Conservation (phyloP, 331 rosid genomes). For the Telfairia occidentalis region DNA sequence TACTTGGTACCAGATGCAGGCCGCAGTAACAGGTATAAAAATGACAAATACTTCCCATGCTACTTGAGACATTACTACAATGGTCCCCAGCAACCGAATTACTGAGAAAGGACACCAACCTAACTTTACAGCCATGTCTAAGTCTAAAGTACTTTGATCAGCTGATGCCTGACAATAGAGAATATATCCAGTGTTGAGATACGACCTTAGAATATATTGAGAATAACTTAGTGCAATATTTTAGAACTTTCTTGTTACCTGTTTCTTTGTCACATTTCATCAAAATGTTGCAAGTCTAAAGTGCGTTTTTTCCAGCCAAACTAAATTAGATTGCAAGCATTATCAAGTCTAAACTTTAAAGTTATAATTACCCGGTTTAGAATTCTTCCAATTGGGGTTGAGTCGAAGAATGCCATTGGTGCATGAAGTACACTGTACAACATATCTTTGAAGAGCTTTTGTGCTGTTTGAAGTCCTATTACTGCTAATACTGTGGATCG, state of each 20-base stretch:
- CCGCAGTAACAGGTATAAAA: conserved; percentile 68
- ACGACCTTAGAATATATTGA: background rate
- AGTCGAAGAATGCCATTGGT: conserved; percentile 88
- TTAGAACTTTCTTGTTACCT: background rate
- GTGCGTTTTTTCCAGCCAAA: background rate
- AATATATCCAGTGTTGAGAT: background rate
- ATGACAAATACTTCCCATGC: conserved; percentile 93
- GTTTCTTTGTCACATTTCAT: background rate
- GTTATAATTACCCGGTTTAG: conserved; percentile 55
- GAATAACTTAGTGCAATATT: background rate
- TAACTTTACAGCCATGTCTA: conserved; percentile 63
- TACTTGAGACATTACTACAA: conserved; percentile 94
- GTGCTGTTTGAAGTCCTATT: conserved; percentile 72
- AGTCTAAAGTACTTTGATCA: conserved; percentile 80
- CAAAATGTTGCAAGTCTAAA: background rate
- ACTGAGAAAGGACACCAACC: conserved; percentile 92
- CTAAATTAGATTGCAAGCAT: background rate
- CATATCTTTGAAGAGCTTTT: conserved; percentile 62
- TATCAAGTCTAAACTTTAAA: background rate
- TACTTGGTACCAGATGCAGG: conserved; percentile 97
- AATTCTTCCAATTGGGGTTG: conserved; percentile 94
- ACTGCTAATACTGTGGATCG: conserved; percentile 44
- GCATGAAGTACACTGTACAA: conserved; percentile 55
- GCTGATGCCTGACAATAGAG: conserved; percentile 58
- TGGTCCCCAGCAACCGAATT: conserved; percentile 69